Percentiles rank a stretch among this genome's conserved stretches.
Evolutionary conservation across 768 basidiomycete genomes (phyloP).

Genomic region (Cystoderma amianthinum): DNA sequence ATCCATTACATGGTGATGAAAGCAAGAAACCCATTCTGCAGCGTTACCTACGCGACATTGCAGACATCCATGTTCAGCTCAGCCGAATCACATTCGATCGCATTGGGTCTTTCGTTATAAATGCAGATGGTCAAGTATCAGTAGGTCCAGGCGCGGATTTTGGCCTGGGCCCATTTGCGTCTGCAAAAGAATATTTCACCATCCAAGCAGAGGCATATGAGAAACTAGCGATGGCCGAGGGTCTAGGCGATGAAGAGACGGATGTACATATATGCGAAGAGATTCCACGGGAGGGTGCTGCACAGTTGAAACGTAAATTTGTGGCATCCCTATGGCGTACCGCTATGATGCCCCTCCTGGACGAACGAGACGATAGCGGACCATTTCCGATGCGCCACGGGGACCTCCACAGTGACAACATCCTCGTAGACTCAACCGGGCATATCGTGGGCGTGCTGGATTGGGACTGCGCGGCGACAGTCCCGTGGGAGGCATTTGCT

Average conservation of each 20-base stretch:
- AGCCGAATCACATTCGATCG: constrained; percentile 30
- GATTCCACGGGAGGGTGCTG: constrained; percentile 8
- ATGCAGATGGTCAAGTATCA: constrained; percentile 22
- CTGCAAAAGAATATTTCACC: constrained; percentile 30
- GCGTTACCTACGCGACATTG: constrained; percentile 30
- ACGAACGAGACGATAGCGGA: constrained; percentile 27
- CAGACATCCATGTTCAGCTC: constrained; percentile 32
- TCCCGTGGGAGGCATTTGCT: constrained; percentile 36
- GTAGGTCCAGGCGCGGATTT: constrained; percentile 35
- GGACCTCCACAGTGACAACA: constrained; percentile 34
- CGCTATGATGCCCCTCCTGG: constrained; percentile 34
- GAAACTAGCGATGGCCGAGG: constrained; percentile 25
- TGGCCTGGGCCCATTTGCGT: constrained; percentile 31
- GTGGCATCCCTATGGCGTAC: constrained; percentile 30
- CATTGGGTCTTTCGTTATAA: constrained; percentile 31
- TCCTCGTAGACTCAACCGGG: constrained; percentile 29
- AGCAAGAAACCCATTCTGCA: constrained; percentile 25
- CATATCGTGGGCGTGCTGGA: constrained; percentile 34
- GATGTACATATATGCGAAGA: constrained; percentile 11
- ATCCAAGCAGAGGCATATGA: constrained; percentile 34
- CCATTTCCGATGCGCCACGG: constrained; percentile 37
- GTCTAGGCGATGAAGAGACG: constrained; percentile 17
- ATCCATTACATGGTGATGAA: constrained; percentile 25
- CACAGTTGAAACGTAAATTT: constrained; percentile 26
- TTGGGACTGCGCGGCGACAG: constrained; percentile 36